These are phyloP conservation scores for Daldinia loculata DNA, from an alignment of 495 filamentous ascomycete genomes.

Conservation along the genomic window DNA sequence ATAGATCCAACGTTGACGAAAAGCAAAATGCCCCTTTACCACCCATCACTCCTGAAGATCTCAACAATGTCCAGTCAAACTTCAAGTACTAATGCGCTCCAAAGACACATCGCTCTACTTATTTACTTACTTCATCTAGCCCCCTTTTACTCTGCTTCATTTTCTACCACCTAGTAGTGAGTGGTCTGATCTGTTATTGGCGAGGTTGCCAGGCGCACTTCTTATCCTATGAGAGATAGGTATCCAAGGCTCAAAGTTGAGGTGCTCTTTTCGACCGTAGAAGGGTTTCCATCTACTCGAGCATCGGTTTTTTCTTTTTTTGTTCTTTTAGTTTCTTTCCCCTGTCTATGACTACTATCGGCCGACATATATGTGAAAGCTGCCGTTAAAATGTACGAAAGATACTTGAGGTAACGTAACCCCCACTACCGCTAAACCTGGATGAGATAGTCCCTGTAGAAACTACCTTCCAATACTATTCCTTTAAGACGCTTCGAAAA, in stretches of 20 bases:
- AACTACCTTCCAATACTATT: conserved; percentile 12
- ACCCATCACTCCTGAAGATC: conserved; percentile 30
- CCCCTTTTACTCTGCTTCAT: neutral
- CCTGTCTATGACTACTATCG: neutral
- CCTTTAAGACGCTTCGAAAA: neutral
- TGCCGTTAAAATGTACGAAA: neutral
- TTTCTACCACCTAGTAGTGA: neutral
- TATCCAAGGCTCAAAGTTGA: neutral
- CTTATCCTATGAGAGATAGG: neutral
- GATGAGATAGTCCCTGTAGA: conserved; percentile 22
- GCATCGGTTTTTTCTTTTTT: neutral
- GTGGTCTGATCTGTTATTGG: neutral
- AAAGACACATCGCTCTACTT: conserved; percentile 5
- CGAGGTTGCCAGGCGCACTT: neutral
- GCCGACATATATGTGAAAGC: conserved; percentile 2
- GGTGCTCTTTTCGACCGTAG: neutral
- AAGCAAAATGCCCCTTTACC: conserved; percentile 3
- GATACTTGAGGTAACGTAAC: conserved; percentile 19
- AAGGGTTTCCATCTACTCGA: neutral
- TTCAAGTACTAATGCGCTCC: conserved; percentile 9
- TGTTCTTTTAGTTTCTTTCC: neutral
- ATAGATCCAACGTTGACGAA: conserved; percentile 22
- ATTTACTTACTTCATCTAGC: neutral
- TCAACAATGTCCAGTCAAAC: conserved; percentile 18
- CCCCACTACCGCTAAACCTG: conserved; percentile 29